These are phyloP conservation scores for Cadophora malorum DNA, from an alignment of 2,329 filamentous ascomycete genomes.

Conservation along the genomic window DNA sequence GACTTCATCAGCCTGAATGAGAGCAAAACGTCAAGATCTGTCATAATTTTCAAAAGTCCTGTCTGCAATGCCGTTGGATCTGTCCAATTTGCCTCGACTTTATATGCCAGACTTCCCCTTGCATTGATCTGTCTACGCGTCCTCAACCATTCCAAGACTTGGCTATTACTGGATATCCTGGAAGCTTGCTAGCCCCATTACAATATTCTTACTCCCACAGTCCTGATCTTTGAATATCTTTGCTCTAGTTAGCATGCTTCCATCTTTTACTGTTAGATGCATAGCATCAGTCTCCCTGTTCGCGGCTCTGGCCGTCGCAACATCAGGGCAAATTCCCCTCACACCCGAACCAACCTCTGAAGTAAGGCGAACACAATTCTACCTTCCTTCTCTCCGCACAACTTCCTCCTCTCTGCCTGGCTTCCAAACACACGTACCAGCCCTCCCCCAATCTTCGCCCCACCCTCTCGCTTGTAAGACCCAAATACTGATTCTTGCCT, in stretches of 20 bases:
- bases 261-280: neutral
- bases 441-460: neutral
- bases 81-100: neutral
- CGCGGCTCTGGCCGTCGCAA: neutral
- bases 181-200: neutral
- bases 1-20: constrained; percentile 1
- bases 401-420: neutral
- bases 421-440: neutral
- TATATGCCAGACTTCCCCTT: neutral
- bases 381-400: constrained; percentile 9
- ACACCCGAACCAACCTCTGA: neutral
- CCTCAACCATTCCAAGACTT: constrained; percentile 5
- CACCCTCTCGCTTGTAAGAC: neutral
- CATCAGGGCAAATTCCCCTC: constrained; percentile 13
- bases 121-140: constrained; percentile 4
- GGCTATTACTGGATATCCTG: neutral
- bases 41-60: neutral
- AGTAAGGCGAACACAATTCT: neutral
- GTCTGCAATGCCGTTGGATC: neutral
- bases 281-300: constrained; percentile 1
- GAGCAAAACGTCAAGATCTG: neutral
- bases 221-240: neutral
- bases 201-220: neutral
- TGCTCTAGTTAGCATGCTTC: neutral
- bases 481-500: neutral